These are phyloP conservation scores for Whalleya microplaca DNA, from an alignment of 2,329 filamentous ascomycete genomes.

Conservation along the genomic window DNA sequence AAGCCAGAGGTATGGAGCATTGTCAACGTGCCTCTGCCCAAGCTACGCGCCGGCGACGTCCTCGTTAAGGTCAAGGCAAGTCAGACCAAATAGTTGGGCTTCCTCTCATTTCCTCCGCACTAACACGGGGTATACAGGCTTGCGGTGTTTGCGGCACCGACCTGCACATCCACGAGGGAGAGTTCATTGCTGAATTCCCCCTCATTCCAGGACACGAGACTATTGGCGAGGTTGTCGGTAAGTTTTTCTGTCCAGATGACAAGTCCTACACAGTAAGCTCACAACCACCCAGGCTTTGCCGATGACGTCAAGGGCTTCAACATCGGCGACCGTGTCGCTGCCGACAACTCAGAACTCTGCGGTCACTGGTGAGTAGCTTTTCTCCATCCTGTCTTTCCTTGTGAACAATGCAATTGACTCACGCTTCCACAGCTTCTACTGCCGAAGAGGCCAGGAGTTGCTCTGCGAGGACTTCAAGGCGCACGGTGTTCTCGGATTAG, in stretches of 20 bases:
- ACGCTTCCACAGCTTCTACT: slow-evolving; percentile 59
- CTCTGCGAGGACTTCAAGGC: slow-evolving; percentile 72
- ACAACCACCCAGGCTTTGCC: slow-evolving; percentile 30
- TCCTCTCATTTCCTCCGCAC: not conserved
- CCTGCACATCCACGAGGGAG: slow-evolving; percentile 67
- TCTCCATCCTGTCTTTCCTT: not conserved
- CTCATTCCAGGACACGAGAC: slow-evolving; percentile 72
- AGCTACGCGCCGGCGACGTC: slow-evolving; percentile 62
- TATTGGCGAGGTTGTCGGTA: slow-evolving; percentile 64
- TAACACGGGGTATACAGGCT: slow-evolving; percentile 32
- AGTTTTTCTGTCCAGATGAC: slow-evolving; percentile 48
- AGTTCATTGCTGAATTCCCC: slow-evolving; percentile 67
- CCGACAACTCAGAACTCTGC: slow-evolving; percentile 69
- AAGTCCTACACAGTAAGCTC: slow-evolving; percentile 11
- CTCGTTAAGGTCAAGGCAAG: slow-evolving; percentile 68
- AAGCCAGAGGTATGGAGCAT: slow-evolving; percentile 65
- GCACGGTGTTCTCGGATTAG: slow-evolving; percentile 65
- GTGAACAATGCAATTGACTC: slow-evolving; percentile 11
- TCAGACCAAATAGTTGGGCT: not conserved
- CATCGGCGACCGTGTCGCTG: slow-evolving; percentile 66
- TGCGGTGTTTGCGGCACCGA: slow-evolving; percentile 44
- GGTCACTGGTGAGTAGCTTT: slow-evolving; percentile 55
- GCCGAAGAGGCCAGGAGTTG: slow-evolving; percentile 67
- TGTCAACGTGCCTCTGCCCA: slow-evolving; percentile 65
- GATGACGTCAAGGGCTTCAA: slow-evolving; percentile 62